phyloP scores from a whole-genome alignment of 2,329 filamentous ascomycete genomes.

The Venturia aucupariae region DNA sequence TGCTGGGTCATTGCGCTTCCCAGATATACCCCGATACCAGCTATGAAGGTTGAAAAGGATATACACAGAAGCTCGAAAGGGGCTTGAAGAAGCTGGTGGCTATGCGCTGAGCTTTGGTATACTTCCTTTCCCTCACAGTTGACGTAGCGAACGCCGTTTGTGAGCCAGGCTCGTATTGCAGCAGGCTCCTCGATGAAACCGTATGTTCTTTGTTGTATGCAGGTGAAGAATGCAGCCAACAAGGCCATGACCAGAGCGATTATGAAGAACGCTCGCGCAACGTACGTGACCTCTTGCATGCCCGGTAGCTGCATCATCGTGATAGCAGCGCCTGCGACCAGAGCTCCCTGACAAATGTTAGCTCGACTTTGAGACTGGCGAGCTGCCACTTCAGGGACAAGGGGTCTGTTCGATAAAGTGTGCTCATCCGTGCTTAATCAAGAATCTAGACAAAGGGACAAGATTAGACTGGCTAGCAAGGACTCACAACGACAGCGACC shows the following conservation, averaged over 20 bases:
- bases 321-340: conserved; percentile 18
- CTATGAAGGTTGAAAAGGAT: conserved; percentile 17
- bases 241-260: conserved; percentile 17
- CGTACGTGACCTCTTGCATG: conserved; percentile 16
- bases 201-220: conserved; percentile 19
- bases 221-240: conserved; percentile 19
- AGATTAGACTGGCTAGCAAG: background rate
- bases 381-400: too few species aligned
- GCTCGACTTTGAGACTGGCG: background rate
- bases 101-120: conserved; percentile 17
- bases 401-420: too few species aligned
- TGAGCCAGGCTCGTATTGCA: conserved; percentile 18
- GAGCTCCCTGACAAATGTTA: conserved; percentile 17
- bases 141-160: conserved; percentile 15
- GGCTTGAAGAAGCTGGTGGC: conserved; percentile 17
- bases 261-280: conserved; percentile 16
- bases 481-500: conserved; percentile 20
- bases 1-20: conserved; percentile 9
- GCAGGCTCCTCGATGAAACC: conserved; percentile 15
- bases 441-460: too few species aligned
- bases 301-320: conserved; percentile 18
- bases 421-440: too few species aligned
- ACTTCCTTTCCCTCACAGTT: background rate
- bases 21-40: conserved; percentile 19
- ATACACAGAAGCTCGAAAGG: conserved; percentile 20